Conservation (phyloP, 1,139 yeast genomes). For the Zygoascus hellenicus region DNA sequence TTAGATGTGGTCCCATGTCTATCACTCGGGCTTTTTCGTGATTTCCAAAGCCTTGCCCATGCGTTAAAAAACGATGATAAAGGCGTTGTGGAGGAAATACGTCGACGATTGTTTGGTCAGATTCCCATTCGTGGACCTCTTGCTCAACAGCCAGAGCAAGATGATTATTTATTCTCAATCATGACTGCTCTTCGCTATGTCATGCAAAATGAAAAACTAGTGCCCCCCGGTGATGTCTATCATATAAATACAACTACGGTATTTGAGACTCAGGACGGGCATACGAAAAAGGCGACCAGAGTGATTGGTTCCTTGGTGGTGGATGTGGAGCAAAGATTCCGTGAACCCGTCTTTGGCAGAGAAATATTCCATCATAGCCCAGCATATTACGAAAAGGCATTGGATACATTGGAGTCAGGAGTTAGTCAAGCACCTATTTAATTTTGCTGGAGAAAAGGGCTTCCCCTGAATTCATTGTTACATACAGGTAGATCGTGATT, state of each 20-base stretch:
- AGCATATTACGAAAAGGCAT: constrained; percentile 32
- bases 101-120: constrained; percentile 28
- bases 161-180: constrained; percentile 29
- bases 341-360: constrained; percentile 34
- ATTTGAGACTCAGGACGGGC: constrained; percentile 29
- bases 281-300: constrained; percentile 29
- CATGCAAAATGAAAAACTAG: constrained; percentile 33
- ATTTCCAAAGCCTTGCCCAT: constrained; percentile 31
- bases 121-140: constrained; percentile 27
- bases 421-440: constrained; percentile 23
- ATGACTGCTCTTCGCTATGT: constrained; percentile 27
- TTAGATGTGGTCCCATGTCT: constrained; percentile 34
- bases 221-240: constrained; percentile 34
- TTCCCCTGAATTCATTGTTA: too few species aligned
- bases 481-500: too few species aligned
- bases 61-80: constrained; percentile 28
- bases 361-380: constrained; percentile 35
- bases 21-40: constrained; percentile 33
- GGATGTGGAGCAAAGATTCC: constrained; percentile 32
- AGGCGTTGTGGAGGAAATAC: constrained; percentile 27
- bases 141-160: constrained; percentile 23
- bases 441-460: background rate
- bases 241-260: constrained; percentile 30
- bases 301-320: constrained; percentile 29
- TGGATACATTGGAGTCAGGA: constrained; percentile 29